These are phyloP conservation scores for Diospyros kaki DNA, from an alignment of 148 eudicot genomes.

Conservation along the genomic window DNA sequence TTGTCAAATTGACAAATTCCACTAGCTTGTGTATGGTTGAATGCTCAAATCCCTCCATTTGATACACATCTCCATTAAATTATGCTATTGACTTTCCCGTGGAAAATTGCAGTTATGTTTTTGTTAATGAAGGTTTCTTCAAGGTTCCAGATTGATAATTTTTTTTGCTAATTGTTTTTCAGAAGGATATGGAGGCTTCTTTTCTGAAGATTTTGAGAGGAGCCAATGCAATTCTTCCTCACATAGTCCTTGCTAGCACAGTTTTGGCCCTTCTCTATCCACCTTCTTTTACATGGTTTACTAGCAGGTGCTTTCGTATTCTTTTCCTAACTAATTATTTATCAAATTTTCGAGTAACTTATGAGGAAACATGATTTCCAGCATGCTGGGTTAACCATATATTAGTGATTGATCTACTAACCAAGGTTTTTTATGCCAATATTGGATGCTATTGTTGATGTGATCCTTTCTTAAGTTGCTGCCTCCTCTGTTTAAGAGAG, in stretches of 20 bases:
- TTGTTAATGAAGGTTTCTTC: not conserved
- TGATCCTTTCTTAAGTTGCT: not conserved
- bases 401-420: not conserved
- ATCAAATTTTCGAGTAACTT: constrained; percentile 1
- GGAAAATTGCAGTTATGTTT: not conserved
- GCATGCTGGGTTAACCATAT: not conserved
- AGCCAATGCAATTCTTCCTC: constrained; percentile 81
- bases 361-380: not conserved
- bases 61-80: not conserved
- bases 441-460: not conserved
- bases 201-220: constrained; percentile 57
- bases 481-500: not conserved
- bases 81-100: not conserved
- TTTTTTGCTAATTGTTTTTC: constrained; percentile 20
- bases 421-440: not conserved
- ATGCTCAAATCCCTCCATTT: not conserved
- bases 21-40: not conserved
- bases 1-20: not conserved
- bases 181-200: constrained; percentile 40
- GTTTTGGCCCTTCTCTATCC: constrained; percentile 87
- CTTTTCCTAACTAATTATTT: not conserved
- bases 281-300: constrained; percentile 96
- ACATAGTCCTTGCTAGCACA: constrained; percentile 80
- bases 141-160: constrained; percentile 13
- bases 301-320: constrained; percentile 61